Evolutionary conservation across 2,329 filamentous ascomycete genomes (phyloP).

Genomic region (Arthrobotrys entomopaga): DNA sequence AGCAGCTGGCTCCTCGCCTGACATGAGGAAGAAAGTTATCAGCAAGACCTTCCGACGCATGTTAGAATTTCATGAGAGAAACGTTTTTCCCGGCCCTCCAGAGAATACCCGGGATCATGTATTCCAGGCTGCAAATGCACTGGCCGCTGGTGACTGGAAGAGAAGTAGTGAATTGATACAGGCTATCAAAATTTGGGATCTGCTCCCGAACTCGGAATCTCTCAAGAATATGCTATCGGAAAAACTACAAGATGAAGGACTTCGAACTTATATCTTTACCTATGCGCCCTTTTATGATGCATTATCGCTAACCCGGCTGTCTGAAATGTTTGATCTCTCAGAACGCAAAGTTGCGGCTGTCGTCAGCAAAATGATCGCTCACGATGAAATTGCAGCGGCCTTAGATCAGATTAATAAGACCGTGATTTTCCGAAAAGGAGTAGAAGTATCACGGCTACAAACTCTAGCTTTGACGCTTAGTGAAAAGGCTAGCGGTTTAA

Average conservation of each 20-base stretch:
- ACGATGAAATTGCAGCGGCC: constrained; percentile 95
- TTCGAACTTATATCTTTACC: constrained; percentile 98
- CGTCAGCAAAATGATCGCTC: constrained; percentile 99
- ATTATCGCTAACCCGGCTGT: constrained; percentile 83
- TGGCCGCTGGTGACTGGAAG: constrained; percentile 98
- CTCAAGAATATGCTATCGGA: constrained; percentile 97
- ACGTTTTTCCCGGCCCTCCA: constrained; percentile 97
- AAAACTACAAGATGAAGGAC: constrained; percentile 98
- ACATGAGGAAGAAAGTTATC: constrained; percentile 96
- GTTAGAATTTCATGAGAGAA: constrained; percentile 98
- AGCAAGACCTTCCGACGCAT: constrained; percentile 99
- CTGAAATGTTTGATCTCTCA: constrained; percentile 94
- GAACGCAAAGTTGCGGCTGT: constrained; percentile 91
- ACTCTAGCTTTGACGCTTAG: constrained; percentile 91
- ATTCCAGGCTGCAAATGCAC: constrained; percentile 97
- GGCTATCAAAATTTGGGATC: constrained; percentile 99
- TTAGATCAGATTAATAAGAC: constrained; percentile 97
- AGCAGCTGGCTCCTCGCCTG: constrained; percentile 94
- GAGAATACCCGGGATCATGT: constrained; percentile 99
- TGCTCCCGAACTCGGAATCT: constrained; percentile 89
- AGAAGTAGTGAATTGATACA: constrained; percentile 92
- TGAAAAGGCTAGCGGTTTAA: constrained; percentile 94
- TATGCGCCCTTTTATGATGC: constrained; percentile 99
- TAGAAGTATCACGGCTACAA: constrained; percentile 95
- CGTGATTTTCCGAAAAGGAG: constrained; percentile 99